Evolutionary conservation across 106 monocot genomes (phyloP).

Genomic region (Platanthera zijinensis): DNA sequence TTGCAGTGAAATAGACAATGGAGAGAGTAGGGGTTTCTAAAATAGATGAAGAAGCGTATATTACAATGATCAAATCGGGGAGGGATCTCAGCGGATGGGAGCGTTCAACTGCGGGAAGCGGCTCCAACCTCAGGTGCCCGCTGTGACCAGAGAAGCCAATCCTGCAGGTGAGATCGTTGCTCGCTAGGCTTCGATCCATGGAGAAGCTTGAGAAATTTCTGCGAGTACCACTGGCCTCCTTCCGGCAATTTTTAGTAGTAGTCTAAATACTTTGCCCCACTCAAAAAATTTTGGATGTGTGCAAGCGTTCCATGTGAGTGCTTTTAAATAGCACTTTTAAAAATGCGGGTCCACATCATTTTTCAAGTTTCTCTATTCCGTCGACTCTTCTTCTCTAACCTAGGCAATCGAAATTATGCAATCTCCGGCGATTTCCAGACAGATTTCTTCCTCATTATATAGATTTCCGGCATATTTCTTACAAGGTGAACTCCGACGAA

Average conservation of each 20-base stretch:
- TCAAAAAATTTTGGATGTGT: too few relatives aligned
- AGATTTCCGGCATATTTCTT: too few relatives aligned
- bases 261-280: background rate
- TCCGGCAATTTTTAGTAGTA: background rate
- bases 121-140: conserved; percentile 87
- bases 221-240: background rate
- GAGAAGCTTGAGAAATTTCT: background rate
- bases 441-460: too few relatives aligned
- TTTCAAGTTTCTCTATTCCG: too few relatives aligned
- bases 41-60: background rate
- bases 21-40: background rate
- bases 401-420: too few relatives aligned
- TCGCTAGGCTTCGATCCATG: conserved; percentile 51
- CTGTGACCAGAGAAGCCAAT: conserved; percentile 87
- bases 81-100: conserved; percentile 34
- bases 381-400: too few relatives aligned
- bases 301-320: too few relatives aligned
- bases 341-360: too few relatives aligned
- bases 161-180: conserved; percentile 55
- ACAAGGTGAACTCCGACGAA: too few relatives aligned
- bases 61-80: conserved; percentile 75
- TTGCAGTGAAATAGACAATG: background rate
- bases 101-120: conserved; percentile 56
- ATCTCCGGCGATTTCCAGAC: too few relatives aligned
- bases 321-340: too few relatives aligned